A percentile compares a stretch with the other conserved stretches of the same genome.
Conservation (phyloP, 2,329 filamentous ascomycete species). For the Neofusicoccum ribis region DNA sequence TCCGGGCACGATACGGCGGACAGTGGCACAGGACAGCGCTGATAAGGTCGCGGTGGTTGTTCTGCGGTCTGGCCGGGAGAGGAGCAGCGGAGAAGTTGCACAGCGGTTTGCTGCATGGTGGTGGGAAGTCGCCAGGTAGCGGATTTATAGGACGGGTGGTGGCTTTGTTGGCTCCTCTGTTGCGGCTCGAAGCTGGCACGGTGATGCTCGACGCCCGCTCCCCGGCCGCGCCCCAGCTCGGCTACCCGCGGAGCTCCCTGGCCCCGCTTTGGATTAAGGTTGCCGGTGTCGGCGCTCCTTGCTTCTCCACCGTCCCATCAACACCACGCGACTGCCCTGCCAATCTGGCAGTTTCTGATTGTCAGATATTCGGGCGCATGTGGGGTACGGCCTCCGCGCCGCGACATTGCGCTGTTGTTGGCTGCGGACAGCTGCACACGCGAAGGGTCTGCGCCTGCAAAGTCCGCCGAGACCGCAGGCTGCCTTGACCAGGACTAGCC, state of each 20-base stretch:
- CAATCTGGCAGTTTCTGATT: conserved; percentile 15
- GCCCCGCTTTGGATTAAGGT: conserved; percentile 7
- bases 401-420: conserved; percentile 3
- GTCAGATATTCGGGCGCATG: conserved; percentile 7
- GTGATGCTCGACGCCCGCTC: neutral
- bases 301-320: conserved; percentile 5
- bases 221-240: conserved; percentile 7
- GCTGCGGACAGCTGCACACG: neutral
- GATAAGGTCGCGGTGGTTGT: neutral
- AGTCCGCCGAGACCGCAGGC: neutral
- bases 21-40: neutral
- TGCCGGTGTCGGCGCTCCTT: conserved; percentile 12
- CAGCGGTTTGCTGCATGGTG: conserved; percentile 9
- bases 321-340: conserved; percentile 9
- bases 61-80: neutral
- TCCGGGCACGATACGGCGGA: neutral
- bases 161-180: neutral
- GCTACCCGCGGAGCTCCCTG: conserved; percentile 12
- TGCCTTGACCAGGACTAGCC: neutral
- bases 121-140: neutral
- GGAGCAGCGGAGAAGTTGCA: neutral
- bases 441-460: neutral
- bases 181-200: neutral
- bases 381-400: conserved; percentile 1
- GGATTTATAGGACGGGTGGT: conserved; percentile 16